phyloP scores from a whole-genome alignment of 495 filamentous ascomycete genomes.

The Chaetomium fimeti region DNA sequence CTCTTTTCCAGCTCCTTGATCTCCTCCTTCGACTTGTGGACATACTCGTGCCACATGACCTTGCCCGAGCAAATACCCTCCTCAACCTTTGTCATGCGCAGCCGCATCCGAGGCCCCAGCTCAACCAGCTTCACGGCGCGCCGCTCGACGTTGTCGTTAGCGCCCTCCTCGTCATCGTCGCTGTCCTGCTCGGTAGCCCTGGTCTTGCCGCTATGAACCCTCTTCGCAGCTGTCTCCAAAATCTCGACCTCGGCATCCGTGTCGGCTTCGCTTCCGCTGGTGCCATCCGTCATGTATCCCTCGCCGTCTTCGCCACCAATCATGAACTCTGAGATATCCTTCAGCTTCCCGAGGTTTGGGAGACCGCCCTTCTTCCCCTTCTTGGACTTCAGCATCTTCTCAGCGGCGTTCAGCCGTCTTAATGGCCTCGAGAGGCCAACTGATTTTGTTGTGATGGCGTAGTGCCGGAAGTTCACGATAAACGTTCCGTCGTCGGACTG shows the following conservation, averaged over 20 bases:
- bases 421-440: constrained; percentile 80
- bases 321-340: constrained; percentile 95
- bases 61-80: constrained; percentile 88
- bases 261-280: constrained; percentile 86
- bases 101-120: constrained; percentile 82
- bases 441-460: constrained; percentile 85
- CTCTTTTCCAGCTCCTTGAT: constrained; percentile 70
- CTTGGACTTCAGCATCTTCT: constrained; percentile 60
- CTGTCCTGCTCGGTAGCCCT: constrained; percentile 39
- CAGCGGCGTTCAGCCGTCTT: constrained; percentile 83
- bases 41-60: constrained; percentile 95
- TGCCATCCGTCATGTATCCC: constrained; percentile 79
- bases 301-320: constrained; percentile 71
- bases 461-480: constrained; percentile 88
- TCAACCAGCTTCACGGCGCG: constrained; percentile 88
- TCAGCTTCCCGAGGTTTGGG: constrained; percentile 84
- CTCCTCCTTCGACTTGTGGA: constrained; percentile 78
- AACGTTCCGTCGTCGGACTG: constrained; percentile 64
- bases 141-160: constrained; percentile 62
- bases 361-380: constrained; percentile 66
- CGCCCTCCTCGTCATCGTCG: constrained; percentile 36
- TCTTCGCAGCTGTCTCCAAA: constrained; percentile 67
- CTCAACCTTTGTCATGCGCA: constrained; percentile 93
- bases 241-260: constrained; percentile 97
- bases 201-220: constrained; percentile 62